Evolutionary conservation across 345 rosid genomes (phyloP), one percentile per base, ranked within the genome.

Genomic region (Reutealis trisperma): DNA sequence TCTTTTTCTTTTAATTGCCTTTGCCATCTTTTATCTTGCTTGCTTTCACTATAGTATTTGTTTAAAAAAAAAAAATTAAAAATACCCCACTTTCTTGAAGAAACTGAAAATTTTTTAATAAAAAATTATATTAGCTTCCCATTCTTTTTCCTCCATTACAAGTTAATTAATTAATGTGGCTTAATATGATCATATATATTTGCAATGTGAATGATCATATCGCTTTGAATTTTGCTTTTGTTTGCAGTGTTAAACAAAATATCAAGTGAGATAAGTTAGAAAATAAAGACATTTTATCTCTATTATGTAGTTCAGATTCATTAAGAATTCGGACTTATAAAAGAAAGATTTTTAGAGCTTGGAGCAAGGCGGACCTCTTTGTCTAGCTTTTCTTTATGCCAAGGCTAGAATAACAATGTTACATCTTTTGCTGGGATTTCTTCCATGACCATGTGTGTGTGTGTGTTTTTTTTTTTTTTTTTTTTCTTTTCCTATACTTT

Each of bases 71-170:
- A 2, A 32, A 66, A 15, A 44, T 47, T 62, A 59, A 21, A 42
- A 51, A 54, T 81, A 45, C 58, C 79, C 80, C 67, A 58, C 74
- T 19, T 21, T 72, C 63, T 65, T 72, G 22, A 54, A 54, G 6
- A 16, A 47, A 8, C 0, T 42, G 4, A 5, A 42, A 0, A 1
- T 5, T 5, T 42, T 5, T 8, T 14, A 78, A 70, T 51, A 63
- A 37, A 34, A 74, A 5, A 13, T n/a, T 21, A 21, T 13, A 27
- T 12, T 5, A 59, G n/a, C 25, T 59, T 59, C 30, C 25, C 65
- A 61, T 61, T 61, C 65, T 27, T 27, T 25, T 61, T 2, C 2
- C n/a, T 15, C 10, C 21, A 15, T 32, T 30, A 63, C 21, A 32
- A 14, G n/a, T 30, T 27, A 27, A 27, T 27, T 64, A 21, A 64